These are phyloP conservation scores for Metarhizium brunneum DNA, from an alignment of 2,329 filamentous ascomycete species.

Conservation along the genomic window DNA sequence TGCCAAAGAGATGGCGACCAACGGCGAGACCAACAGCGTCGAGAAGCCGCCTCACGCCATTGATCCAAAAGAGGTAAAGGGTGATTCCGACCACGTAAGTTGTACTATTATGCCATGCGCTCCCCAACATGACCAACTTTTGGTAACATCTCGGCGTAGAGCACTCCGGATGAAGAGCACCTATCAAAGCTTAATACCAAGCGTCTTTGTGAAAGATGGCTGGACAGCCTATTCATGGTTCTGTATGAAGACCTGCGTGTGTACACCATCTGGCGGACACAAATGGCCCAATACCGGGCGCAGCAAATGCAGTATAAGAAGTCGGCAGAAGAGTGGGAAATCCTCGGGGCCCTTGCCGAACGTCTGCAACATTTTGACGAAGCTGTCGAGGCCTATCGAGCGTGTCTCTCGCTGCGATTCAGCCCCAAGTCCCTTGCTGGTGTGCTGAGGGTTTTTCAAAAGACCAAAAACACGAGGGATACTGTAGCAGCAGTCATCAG, in stretches of 20 bases:
- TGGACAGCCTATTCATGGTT: slow-evolving; percentile 98
- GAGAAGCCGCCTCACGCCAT: slow-evolving; percentile 76
- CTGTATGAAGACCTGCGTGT: slow-evolving; percentile 95
- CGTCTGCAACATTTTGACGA: slow-evolving; percentile 88
- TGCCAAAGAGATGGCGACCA: slow-evolving; percentile 21
- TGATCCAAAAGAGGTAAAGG: slow-evolving; percentile 67
- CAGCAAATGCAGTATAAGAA: slow-evolving; percentile 96
- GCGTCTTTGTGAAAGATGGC: slow-evolving; percentile 91
- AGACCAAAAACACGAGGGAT: slow-evolving; percentile 67
- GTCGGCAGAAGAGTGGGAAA: slow-evolving; percentile 96
- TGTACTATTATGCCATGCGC: neutral
- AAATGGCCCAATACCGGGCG: slow-evolving; percentile 90
- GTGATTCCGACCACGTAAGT: slow-evolving; percentile 61
- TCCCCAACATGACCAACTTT: neutral
- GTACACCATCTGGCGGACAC: slow-evolving; percentile 98
- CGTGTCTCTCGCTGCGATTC: slow-evolving; percentile 80
- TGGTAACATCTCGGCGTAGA: slow-evolving; percentile 28
- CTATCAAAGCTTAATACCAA: slow-evolving; percentile 95
- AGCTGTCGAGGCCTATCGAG: slow-evolving; percentile 84
- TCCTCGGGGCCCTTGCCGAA: slow-evolving; percentile 85
- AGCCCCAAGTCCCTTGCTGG: slow-evolving; percentile 87
- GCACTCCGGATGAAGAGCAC: slow-evolving; percentile 56
- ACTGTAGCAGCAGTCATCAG: slow-evolving; percentile 80
- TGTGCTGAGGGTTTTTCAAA: slow-evolving; percentile 71
- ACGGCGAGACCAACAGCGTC: slow-evolving; percentile 34